Conservation (phyloP, 2,329 filamentous ascomycete genomes). For the Exophiala phaeomuriformis region DNA sequence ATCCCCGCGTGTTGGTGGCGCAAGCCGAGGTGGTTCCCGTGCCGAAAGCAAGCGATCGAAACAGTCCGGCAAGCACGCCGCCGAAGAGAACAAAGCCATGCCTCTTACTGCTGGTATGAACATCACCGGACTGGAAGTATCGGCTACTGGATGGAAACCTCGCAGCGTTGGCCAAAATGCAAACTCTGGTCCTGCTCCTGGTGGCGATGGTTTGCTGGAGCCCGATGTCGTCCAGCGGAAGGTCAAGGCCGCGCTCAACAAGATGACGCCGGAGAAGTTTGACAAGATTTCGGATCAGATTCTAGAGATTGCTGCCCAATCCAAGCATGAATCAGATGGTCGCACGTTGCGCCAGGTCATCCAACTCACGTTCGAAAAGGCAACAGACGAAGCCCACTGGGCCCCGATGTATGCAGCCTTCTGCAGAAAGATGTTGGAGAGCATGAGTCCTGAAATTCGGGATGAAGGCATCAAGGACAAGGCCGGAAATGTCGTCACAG, state of each 20-base stretch:
- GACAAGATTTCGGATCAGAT: conserved; percentile 93
- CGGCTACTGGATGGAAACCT: conserved; percentile 82
- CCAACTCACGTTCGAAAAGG: conserved; percentile 98
- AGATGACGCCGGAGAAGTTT: conserved; percentile 99
- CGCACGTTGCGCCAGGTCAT: conserved; percentile 95
- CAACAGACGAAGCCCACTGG: conserved; percentile 97
- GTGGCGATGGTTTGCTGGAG: conserved; percentile 59
- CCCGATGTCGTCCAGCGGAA: conserved; percentile 95
- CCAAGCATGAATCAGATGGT: conserved; percentile 89
- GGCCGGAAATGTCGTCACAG: conserved; percentile 76
- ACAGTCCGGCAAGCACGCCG: conserved; percentile 50
- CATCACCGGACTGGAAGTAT: conserved; percentile 67
- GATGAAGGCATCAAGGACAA: conserved; percentile 94
- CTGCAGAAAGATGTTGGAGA: conserved; percentile 93
- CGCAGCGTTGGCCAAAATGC: conserved; percentile 53
- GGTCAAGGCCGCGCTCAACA: conserved; percentile 97
- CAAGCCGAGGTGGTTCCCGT: conserved; percentile 49
- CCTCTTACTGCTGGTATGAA: conserved; percentile 79
- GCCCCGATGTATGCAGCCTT: conserved; percentile 98
- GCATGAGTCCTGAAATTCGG: conserved; percentile 88
- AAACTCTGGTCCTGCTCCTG: conserved; percentile 42
- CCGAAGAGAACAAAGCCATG: conserved; percentile 75
- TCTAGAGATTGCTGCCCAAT: conserved; percentile 83
- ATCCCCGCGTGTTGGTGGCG: conserved; percentile 63
- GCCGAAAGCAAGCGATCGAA: conserved; percentile 46